A percentile compares a stretch with the other conserved stretches of the same genome.
Evolutionary conservation across 2,329 filamentous ascomycete species (phyloP).

Genomic region (Talaromyces sp.): DNA sequence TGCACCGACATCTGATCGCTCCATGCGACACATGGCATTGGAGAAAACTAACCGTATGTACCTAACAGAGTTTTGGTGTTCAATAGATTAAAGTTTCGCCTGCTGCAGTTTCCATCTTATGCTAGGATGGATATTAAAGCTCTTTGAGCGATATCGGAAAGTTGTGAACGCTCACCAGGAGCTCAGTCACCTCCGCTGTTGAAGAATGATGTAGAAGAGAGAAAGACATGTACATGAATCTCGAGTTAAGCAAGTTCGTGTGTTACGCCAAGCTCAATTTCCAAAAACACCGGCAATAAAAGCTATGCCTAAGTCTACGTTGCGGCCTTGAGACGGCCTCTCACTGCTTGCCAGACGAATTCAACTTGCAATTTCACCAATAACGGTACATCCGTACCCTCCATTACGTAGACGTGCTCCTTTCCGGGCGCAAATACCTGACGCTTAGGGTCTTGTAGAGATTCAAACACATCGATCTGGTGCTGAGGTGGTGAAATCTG

Average conservation of each 20-base stretch:
- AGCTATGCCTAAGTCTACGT: background rate
- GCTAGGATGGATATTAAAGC: background rate
- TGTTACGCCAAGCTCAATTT: background rate
- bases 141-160: background rate
- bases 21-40: background rate
- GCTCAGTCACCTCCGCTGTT: background rate
- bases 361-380: slow-evolving; percentile 9
- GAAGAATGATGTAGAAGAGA: background rate
- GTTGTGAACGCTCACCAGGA: background rate
- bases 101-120: background rate
- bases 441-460: background rate
- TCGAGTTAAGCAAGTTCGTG: background rate
- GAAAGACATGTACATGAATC: background rate
- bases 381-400: background rate
- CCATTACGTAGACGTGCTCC: slow-evolving; percentile 1
- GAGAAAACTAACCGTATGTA: background rate
- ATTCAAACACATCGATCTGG: slow-evolving; percentile 27
- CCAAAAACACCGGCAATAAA: background rate
- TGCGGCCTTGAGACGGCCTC: background rate
- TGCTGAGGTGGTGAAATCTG: slow-evolving; percentile 24
- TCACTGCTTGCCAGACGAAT: slow-evolving; percentile 5
- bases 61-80: background rate
- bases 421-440: background rate
- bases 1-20: background rate
- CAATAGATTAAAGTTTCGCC: background rate